These are phyloP conservation scores for Spergularia azorica DNA, from an alignment of 179 eudicot species.

Conservation along the genomic window DNA sequence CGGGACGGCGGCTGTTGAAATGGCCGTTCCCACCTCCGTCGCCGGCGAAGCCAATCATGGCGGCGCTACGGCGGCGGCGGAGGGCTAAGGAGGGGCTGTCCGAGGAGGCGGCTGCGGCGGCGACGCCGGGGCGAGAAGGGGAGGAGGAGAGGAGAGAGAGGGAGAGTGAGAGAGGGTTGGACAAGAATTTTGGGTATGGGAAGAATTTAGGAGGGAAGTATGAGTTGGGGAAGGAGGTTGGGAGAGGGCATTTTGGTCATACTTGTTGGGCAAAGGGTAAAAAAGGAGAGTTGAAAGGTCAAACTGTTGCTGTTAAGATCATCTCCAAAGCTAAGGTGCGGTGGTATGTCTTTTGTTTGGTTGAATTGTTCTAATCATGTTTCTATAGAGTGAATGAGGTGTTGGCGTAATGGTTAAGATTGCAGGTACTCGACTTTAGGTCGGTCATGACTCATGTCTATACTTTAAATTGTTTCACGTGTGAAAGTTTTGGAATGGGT, in stretches of 20 bases:
- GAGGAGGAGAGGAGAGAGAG: slow-evolving; percentile 34
- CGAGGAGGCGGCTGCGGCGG: slow-evolving; percentile 23
- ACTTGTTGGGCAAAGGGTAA: slow-evolving; percentile 85
- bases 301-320: slow-evolving; percentile 79
- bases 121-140: slow-evolving; percentile 41
- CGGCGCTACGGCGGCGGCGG: slow-evolving; percentile 63
- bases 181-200: slow-evolving; percentile 80
- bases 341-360: slow-evolving; percentile 26
- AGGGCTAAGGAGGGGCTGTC: slow-evolving; percentile 5
- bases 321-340: slow-evolving; percentile 95
- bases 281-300: slow-evolving; percentile 77
- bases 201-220: slow-evolving; percentile 69
- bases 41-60: slow-evolving; percentile 95
- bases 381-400: neutral
- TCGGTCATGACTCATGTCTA: too few relatives aligned
- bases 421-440: neutral
- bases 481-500: neutral
- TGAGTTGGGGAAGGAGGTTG: slow-evolving; percentile 91
- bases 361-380: neutral
- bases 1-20: slow-evolving; percentile 59
- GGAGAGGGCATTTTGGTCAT: slow-evolving; percentile 98
- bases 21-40: slow-evolving; percentile 99
- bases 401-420: too few relatives aligned
- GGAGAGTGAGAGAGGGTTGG: slow-evolving; percentile 45
- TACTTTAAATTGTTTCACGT: neutral